Conservation (phyloP, 169 alveolate genomes). For the Cryptosporidium ubiquitum region DNA sequence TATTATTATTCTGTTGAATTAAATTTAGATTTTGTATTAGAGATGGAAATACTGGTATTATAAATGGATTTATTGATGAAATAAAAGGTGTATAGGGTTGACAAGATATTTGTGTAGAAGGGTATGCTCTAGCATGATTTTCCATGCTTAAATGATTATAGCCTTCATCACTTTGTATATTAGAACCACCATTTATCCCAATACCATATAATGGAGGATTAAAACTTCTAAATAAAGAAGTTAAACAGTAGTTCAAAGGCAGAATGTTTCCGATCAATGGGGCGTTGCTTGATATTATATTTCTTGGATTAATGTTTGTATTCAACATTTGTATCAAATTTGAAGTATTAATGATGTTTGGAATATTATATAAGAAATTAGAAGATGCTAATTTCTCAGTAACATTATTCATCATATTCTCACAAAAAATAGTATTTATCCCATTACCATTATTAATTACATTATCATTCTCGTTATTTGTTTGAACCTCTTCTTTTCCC, state of each 20-base stretch:
- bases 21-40: background rate
- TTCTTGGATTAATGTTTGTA: background rate
- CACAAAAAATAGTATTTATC: background rate
- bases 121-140: background rate
- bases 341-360: background rate
- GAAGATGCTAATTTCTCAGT: background rate
- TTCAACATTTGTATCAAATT: background rate
- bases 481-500: background rate
- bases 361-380: background rate
- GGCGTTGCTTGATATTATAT: background rate
- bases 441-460: background rate
- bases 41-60: background rate
- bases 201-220: background rate
- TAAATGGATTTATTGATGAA: background rate
- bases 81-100: background rate
- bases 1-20: background rate
- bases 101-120: background rate
- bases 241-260: constrained; percentile 6
- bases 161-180: background rate
- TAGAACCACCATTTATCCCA: background rate
- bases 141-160: background rate
- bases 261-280: background rate
- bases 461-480: background rate
- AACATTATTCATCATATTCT: background rate
- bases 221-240: background rate